Evolutionary conservation across 805 yeast genomes (phyloP).

Genomic region (Candida stauntonica): DNA sequence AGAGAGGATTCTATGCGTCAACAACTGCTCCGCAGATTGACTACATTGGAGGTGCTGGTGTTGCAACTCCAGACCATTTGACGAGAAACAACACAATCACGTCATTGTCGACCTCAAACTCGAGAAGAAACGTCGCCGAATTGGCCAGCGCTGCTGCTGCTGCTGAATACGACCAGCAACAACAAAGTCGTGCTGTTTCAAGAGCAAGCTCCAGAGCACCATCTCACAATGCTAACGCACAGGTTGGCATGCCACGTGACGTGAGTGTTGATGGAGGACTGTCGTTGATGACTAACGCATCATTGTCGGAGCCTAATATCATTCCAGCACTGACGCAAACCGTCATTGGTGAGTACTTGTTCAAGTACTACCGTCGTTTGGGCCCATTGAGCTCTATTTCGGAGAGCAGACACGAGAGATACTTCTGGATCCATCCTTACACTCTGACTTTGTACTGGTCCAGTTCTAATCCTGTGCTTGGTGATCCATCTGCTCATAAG

Average conservation of each 20-base stretch:
- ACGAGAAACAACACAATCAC: constrained; percentile 21
- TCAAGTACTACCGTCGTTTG: constrained; percentile 75
- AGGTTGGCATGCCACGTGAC: constrained; percentile 18
- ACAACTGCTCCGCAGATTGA: constrained; percentile 12
- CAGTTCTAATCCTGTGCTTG: constrained; percentile 67
- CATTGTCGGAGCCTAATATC: constrained; percentile 65
- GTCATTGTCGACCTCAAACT: constrained; percentile 22
- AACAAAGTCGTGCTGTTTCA: constrained; percentile 16
- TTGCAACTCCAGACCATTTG: constrained; percentile 3
- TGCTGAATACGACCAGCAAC: constrained; percentile 24
- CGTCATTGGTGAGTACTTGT: constrained; percentile 86
- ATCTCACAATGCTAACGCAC: constrained; percentile 17
- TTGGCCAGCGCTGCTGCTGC: constrained; percentile 29
- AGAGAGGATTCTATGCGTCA: constrained; percentile 41
- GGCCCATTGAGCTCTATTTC: constrained; percentile 70
- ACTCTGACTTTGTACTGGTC: constrained; percentile 91
- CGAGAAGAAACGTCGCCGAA: constrained; percentile 27
- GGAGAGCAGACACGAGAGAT: constrained; percentile 83
- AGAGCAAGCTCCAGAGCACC: constrained; percentile 16
- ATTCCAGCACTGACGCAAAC: constrained; percentile 87
- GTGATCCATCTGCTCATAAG: constrained; percentile 59
- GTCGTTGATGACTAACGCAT: constrained; percentile 50
- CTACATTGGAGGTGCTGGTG: neutral
- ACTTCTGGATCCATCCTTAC: constrained; percentile 96
- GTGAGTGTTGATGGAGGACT: constrained; percentile 33